Evolutionary conservation across 2,329 filamentous ascomycete species (phyloP), one percentile per base, ranked within the genome.

Genomic region (Zymoseptoria ardabiliae): DNA sequence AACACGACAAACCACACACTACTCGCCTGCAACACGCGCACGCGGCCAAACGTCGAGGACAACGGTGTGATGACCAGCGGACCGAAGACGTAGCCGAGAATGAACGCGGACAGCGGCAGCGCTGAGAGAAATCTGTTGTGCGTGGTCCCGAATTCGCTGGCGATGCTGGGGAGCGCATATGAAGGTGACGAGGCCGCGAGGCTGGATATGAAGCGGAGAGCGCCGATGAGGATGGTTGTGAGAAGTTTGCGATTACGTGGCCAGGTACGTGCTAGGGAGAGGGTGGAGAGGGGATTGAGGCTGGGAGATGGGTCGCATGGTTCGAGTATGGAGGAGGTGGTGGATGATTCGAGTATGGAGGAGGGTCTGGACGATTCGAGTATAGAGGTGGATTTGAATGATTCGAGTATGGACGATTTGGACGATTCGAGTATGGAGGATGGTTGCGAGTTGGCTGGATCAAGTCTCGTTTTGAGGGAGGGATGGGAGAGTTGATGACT

Each of bases 191-290:
- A 68, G 1, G 69, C 70, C n/a, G 69, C 64, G 3, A 72, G 64
- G 1, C 70, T 70, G 1, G 89, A 83, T 58, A 86, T 83, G 53
- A 90, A 85, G 0, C 83, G 51, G 56, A 54, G 49, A 20, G 45
- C 9, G 22, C 50, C 51, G 23, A 69, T 71, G 55, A 72, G 41
- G 35, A 49, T 30, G 23, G 56, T 58, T 21, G 52, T 58, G 52
- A 49, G 41, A 13, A 53, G 51, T 25, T 55, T 58, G 35, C 35
- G 35, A 13, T n/a, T 45, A 13, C n/a, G 35, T 13, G 35, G 35
- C 35, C 35, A 45, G 11, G 35, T n/a, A 45, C 35, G 13, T 45
- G 35, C 35, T 45, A 45, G 13, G 35, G 35, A 6, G 17, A 45
- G 4, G 35, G 13, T 45, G 13, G 13, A 13, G 35, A 45, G 13